Percentiles rank a stretch among this genome's conserved stretches.
phyloP scores from a whole-genome alignment of 805 yeast genomes.

The Brettanomyces bruxellensis region DNA sequence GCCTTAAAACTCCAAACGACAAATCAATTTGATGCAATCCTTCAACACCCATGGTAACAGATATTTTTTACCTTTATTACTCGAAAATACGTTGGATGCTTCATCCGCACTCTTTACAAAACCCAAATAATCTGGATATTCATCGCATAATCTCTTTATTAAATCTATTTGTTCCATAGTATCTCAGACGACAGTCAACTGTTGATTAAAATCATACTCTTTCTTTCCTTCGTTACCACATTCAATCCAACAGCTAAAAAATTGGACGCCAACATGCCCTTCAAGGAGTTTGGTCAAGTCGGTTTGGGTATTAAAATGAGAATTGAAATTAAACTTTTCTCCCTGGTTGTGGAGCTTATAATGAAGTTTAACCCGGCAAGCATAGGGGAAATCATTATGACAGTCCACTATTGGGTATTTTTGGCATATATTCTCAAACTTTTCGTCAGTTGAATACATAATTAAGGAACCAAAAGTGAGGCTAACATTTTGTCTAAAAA shows the following conservation, averaged over 20 bases:
- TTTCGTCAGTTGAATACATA: slow-evolving; percentile 5
- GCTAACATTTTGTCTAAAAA: neutral
- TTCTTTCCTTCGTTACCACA: slow-evolving; percentile 31
- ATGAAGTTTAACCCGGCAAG: slow-evolving; percentile 35
- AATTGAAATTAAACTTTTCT: slow-evolving; percentile 30
- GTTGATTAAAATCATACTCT: slow-evolving; percentile 35
- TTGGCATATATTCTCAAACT: slow-evolving; percentile 12
- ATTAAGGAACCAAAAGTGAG: neutral
- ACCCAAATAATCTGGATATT: slow-evolving; percentile 29
- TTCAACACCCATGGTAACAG: slow-evolving; percentile 44
- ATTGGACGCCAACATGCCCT: slow-evolving; percentile 41
- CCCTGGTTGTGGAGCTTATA: slow-evolving; percentile 27
- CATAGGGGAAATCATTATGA: slow-evolving; percentile 45
- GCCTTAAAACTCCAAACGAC: slow-evolving; percentile 40
- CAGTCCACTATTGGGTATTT: slow-evolving; percentile 36
- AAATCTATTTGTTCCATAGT: slow-evolving; percentile 48
- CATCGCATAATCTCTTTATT: slow-evolving; percentile 33
- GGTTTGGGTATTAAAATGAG: slow-evolving; percentile 33
- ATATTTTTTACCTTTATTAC: slow-evolving; percentile 23
- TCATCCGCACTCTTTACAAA: slow-evolving; percentile 34
- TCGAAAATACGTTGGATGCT: slow-evolving; percentile 27
- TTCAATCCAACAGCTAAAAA: slow-evolving; percentile 41
- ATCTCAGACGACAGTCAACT: slow-evolving; percentile 38
- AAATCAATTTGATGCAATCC: slow-evolving; percentile 45
- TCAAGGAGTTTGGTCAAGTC: slow-evolving; percentile 32